Evolutionary conservation across 306 rosid species (phyloP).

Genomic region (apple (Malus domestica)): DNA sequence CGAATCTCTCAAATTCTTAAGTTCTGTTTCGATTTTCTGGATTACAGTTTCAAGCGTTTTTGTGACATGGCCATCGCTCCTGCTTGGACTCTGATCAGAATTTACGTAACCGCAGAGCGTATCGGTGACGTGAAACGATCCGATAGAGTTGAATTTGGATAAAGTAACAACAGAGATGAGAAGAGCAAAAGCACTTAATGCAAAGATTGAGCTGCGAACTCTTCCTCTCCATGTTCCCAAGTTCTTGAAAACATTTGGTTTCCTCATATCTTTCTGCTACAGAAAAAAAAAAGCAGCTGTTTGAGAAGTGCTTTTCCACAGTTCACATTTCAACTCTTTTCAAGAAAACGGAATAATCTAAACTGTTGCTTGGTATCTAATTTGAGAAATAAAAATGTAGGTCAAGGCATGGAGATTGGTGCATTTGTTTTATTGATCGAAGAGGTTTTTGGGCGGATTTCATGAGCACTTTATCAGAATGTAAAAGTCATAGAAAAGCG

Average conservation of each 20-base stretch:
- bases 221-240: constrained; percentile 41
- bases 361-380: not conserved
- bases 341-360: not conserved
- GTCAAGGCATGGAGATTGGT: constrained; percentile 1
- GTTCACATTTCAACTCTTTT: not conserved
- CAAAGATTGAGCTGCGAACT: constrained; percentile 29
- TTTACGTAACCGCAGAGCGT: constrained; percentile 26
- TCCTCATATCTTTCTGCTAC: constrained; percentile 25
- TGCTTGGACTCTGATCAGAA: constrained; percentile 7
- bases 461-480: constrained; percentile 2
- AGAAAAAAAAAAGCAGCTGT: not conserved
- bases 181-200: constrained; percentile 35
- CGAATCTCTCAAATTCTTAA: constrained; percentile 27
- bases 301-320: not conserved
- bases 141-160: constrained; percentile 35
- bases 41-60: constrained; percentile 29
- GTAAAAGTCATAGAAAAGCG: not conserved
- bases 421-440: constrained; percentile 22
- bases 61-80: constrained; percentile 13
- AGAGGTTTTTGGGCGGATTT: constrained; percentile 16
- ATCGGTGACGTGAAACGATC: constrained; percentile 36
- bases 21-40: constrained; percentile 38
- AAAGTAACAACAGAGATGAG: constrained; percentile 38
- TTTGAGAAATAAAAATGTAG: not conserved
- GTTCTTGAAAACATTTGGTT: constrained; percentile 25